phyloP scores from a whole-genome alignment of 371 early-diverging fungal genomes.

The Lichtheimia corymbifera region DNA sequence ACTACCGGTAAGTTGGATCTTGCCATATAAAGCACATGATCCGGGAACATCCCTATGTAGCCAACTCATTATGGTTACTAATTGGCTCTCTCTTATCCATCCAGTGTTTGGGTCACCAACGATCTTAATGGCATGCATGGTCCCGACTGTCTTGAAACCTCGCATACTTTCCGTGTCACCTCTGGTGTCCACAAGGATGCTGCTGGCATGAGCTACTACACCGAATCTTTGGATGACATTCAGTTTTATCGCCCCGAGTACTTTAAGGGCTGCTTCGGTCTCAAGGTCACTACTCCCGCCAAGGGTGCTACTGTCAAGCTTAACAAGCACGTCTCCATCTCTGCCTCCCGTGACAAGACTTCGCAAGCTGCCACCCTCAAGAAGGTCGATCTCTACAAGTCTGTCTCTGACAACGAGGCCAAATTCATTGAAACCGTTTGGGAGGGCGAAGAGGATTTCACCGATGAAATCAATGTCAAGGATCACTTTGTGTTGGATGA shows the following conservation, averaged over 20 bases:
- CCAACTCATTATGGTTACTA: background rate
- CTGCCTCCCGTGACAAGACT: slow-evolving; percentile 33
- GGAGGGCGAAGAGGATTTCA: slow-evolving; percentile 32
- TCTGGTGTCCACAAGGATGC: slow-evolving; percentile 57
- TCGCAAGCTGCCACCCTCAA: slow-evolving; percentile 40
- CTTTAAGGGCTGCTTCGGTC: slow-evolving; percentile 46
- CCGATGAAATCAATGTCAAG: slow-evolving; percentile 38
- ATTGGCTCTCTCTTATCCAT: background rate
- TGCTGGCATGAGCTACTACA: slow-evolving; percentile 50
- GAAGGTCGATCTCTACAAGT: slow-evolving; percentile 45
- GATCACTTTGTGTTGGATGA: slow-evolving; percentile 36
- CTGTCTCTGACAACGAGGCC: slow-evolving; percentile 16
- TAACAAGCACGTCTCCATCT: slow-evolving; percentile 33
- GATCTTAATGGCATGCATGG: slow-evolving; percentile 41
- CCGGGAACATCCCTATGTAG: background rate
- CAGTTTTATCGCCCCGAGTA: slow-evolving; percentile 31
- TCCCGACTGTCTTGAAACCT: slow-evolving; percentile 53
- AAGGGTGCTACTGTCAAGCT: slow-evolving; percentile 22
- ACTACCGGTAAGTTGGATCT: slow-evolving; percentile 42
- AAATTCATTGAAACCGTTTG: slow-evolving; percentile 27
- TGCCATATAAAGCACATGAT: slow-evolving; percentile 5
- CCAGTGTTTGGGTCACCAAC: slow-evolving; percentile 53
- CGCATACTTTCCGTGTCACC: slow-evolving; percentile 62
- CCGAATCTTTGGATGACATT: slow-evolving; percentile 36
- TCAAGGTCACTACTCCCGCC: slow-evolving; percentile 33